phyloP scores from a whole-genome alignment of 2,329 filamentous ascomycete species.

The Fusarium domesticum region DNA sequence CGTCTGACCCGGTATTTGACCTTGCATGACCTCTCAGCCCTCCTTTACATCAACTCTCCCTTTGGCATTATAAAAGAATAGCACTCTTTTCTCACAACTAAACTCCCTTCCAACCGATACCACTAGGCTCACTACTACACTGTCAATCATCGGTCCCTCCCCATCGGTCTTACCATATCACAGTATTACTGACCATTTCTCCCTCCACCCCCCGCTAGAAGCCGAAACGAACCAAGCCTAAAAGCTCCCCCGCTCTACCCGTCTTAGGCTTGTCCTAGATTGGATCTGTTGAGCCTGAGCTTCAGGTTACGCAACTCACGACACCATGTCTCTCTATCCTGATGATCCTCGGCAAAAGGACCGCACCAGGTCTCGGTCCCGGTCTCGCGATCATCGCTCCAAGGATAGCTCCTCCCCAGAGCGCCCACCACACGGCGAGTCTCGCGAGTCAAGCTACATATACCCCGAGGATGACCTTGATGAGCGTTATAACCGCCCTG shows the following conservation, averaged over 20 bases:
- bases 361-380: conserved; percentile 44
- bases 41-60: neutral
- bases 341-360: conserved; percentile 44
- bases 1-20: neutral
- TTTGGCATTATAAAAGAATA: too few relatives aligned
- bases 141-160: too few relatives aligned
- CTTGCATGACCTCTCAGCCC: neutral
- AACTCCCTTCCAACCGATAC: conserved; percentile 2
- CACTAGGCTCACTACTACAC: conserved; percentile 5
- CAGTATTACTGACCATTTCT: too few relatives aligned
- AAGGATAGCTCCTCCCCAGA: conserved; percentile 32
- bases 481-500: conserved; percentile 33
- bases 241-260: conserved; percentile 1
- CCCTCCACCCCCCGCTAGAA: conserved; percentile 13
- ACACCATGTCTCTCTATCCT: conserved; percentile 51
- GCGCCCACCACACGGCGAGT: conserved; percentile 37
- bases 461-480: conserved; percentile 44
- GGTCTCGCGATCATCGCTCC: conserved; percentile 38
- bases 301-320: conserved; percentile 1
- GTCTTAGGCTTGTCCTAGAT: conserved; percentile 8
- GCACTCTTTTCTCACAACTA: neutral
- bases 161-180: too few relatives aligned
- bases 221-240: neutral
- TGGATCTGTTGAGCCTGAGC: conserved; percentile 3
- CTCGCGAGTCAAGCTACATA: conserved; percentile 42